Base-by-base conservation (phyloP, 2,329 filamentous ascomycete species). In the Fusarium equiseti region DNA sequence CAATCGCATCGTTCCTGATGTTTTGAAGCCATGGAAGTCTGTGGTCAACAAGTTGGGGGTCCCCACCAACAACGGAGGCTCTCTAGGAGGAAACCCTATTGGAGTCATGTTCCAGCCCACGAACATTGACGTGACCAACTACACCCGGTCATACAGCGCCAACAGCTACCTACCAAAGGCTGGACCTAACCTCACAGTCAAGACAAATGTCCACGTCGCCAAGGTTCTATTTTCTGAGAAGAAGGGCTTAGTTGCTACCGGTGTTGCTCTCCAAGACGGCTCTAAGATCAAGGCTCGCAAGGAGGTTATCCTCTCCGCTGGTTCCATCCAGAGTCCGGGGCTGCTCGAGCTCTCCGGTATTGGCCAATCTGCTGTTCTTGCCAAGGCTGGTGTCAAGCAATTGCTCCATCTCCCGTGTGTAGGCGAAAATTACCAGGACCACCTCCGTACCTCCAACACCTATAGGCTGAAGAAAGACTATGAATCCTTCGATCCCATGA, bases 81-180 rank as follows among this genome's bases (percentile, higher is more conserved):
- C 81, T 3, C 77, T 86, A 1, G 79, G 79, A 35, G 85, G 85
- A 3, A 77, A 83, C 42, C 79, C 79, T 2, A 64, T 85, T 8
- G 85, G 85, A 10, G 82, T 82, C 31, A 82, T 81, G 71, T 80
- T 78, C 42, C 83, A 85, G 67, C 82, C 84, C 5, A 83, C 77
- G 62, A 85, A 81, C 70, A 81, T 86, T 59, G 77, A 82, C 49
- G 45, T 59, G 50, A 77, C 76, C 12, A 78, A 82, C 59, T 86
- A 83, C 67, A 83, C 77, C 35, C 79, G 85, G 42, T 85, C 83
- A 6, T 86, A 86, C 74, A 81, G 80, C 56, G 76, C 80, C 40
- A 82, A 79, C 48, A 79, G 78, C 26, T 86, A 86, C 59, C 77
- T 85, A 0, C 78, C 81, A 8, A 71, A 79, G 16, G 78, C 79